Base-by-base conservation (phyloP, 805 yeast genomes). In the Metschnikowia koreensis region DNA sequence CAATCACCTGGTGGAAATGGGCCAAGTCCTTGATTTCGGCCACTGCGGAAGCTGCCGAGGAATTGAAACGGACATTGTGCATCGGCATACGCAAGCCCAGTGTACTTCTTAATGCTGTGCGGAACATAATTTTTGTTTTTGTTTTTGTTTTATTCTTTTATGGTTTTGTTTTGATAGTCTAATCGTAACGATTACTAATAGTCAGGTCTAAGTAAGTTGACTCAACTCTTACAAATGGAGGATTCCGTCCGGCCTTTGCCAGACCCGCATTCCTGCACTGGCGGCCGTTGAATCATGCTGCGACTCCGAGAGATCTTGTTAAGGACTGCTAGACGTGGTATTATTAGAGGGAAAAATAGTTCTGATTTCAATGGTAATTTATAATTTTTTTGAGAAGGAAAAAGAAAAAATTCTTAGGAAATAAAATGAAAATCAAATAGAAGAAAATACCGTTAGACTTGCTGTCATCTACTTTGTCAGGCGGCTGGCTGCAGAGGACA, bases 21-120 rank as follows among this genome's bases (percentile, higher is more conserved):
- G 55, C 47, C 54, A 68, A 54, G 49, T 62, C 65, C 9, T 56
- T 46, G 36, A 72, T 48, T 51, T 72, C 76, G 31, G 61, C 58
- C 26, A 71, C 67, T 9, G 61, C 63, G 16, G 46, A 22, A 10
- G 46, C 45, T 15, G 56, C 28, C 8, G 47, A 31, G 34, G 60
- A 56, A 50, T 55, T 54, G 54, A 55, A 52, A 11, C 58, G 53
- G 37, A 48, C 42, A 37, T 15, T 13, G 17, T 34, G 29, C 17
- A 12, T 33, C 12, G 38, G 26, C 33, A 44, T 26, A 31, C 34
- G 34, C 27, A 40, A 10, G 31, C 51, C 44, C 8, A 27, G 40
- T 22, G 22, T 22, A 22, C 22, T 22, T 43, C 38, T 50, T 8
- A 43, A 34, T 9, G 50, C 46, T 9, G 46, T 37, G 41, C 56